These are phyloP conservation scores for Pseudozyma sp. DNA, from an alignment of 1,284 basidiomycete species.

Conservation along the genomic window DNA sequence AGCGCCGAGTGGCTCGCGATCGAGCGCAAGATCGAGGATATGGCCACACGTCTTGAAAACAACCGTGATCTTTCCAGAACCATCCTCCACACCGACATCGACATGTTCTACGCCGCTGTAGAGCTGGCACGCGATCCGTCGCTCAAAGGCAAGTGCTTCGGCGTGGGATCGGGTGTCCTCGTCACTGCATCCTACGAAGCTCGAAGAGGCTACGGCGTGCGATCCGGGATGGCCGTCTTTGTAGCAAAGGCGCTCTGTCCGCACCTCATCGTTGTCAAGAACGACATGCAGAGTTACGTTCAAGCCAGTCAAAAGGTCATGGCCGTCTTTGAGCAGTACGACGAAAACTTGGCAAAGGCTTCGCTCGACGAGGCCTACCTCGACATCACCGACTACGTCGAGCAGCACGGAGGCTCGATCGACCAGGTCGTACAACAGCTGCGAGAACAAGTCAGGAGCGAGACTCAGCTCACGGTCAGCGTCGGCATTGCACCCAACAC, in stretches of 20 bases:
- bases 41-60: constrained; percentile 78
- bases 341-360: constrained; percentile 81
- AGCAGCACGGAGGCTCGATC: constrained; percentile 75
- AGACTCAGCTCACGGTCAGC: constrained; percentile 81
- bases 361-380: constrained; percentile 85
- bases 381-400: constrained; percentile 80
- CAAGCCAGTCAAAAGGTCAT: constrained; percentile 66
- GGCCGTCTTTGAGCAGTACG: constrained; percentile 78
- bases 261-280: constrained; percentile 80
- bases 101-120: constrained; percentile 68
- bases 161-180: constrained; percentile 63
- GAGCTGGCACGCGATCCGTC: constrained; percentile 81
- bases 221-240: constrained; percentile 75
- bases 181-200: constrained; percentile 66
- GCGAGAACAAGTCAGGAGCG: constrained; percentile 44
- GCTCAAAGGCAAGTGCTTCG: constrained; percentile 74
- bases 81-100: constrained; percentile 81
- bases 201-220: constrained; percentile 77
- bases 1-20: constrained; percentile 49
- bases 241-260: constrained; percentile 94
- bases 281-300: constrained; percentile 68
- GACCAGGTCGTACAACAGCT: constrained; percentile 77
- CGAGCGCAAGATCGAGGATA: constrained; percentile 52
- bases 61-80: constrained; percentile 82
- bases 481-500: constrained; percentile 74